Conservation (phyloP, 306 rosid genomes). For the Quercus rubra region DNA sequence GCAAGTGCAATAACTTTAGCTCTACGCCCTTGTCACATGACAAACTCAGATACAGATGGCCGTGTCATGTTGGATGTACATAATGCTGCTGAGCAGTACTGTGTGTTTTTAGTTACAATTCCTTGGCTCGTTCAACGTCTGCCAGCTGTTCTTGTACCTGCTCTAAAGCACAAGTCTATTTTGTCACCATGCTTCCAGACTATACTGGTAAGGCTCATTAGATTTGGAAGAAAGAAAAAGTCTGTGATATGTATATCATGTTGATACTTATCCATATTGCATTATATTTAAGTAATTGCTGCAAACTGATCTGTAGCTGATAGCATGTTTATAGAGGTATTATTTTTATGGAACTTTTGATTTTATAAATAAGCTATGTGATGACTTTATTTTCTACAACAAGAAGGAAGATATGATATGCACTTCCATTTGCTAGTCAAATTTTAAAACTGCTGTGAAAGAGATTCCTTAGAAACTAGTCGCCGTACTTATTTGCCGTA, state of each 20-base stretch:
- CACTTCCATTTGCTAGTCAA: constrained; percentile 2
- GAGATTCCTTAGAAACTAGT: constrained; percentile 6
- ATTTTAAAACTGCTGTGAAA: constrained; percentile 2
- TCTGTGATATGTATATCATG: not conserved
- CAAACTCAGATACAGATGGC: constrained; percentile 33
- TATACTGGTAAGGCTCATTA: constrained; percentile 70
- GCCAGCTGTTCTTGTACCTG: constrained; percentile 75
- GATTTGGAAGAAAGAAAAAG: constrained; percentile 16
- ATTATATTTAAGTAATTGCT: constrained; percentile 5
- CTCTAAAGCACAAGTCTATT: constrained; percentile 78
- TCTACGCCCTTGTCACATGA: constrained; percentile 67
- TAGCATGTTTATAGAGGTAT: constrained; percentile 14
- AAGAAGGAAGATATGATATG: constrained; percentile 8
- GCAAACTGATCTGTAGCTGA: constrained; percentile 11
- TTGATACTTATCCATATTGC: not conserved
- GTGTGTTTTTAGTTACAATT: constrained; percentile 58
- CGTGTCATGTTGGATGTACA: constrained; percentile 42
- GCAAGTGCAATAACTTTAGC: constrained; percentile 89
- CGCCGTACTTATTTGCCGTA: not conserved
- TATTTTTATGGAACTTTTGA: constrained; percentile 7
- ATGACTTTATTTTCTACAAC: constrained; percentile 3
- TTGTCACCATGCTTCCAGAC: constrained; percentile 73
- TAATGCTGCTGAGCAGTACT: constrained; percentile 60
- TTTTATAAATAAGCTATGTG: not conserved
- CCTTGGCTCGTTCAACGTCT: constrained; percentile 73